A percentile compares a stretch with the other conserved stretches of the same genome.
Conservation (phyloP, 2,329 filamentous ascomycete species). For the Epicoccum nigrum region DNA sequence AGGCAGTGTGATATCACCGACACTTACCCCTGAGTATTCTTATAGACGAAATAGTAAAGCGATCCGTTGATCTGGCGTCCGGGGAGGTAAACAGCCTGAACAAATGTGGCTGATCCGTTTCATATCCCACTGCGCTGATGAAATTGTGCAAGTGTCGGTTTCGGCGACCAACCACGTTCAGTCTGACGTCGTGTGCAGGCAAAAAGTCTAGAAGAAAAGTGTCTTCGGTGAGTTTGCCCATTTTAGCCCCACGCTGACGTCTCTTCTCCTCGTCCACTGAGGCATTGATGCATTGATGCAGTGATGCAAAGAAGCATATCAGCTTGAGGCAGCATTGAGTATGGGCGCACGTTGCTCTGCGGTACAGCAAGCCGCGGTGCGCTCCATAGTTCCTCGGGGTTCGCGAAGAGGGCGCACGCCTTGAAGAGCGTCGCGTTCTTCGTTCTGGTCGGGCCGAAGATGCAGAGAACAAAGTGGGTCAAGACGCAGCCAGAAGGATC, state of each 20-base stretch:
- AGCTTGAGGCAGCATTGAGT: not conserved
- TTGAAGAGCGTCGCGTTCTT: constrained; percentile 4
- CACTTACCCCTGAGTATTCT: constrained; percentile 14
- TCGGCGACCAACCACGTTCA: constrained; percentile 3
- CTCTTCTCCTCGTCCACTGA: too few relatives aligned
- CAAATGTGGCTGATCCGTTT: constrained; percentile 15
- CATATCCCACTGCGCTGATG: constrained; percentile 8
- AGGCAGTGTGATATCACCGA: constrained; percentile 9
- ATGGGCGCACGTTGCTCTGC: constrained; percentile 1
- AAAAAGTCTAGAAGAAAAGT: not conserved
- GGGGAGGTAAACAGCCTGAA: constrained; percentile 9
- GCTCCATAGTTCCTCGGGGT: constrained; percentile 6
- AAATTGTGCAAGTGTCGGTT: constrained; percentile 14
- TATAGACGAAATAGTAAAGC: constrained; percentile 2
- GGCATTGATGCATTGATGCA: too few relatives aligned
- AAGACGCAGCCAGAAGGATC: constrained; percentile 4
- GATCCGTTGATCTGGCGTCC: constrained; percentile 17
- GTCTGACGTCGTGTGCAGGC: not conserved
- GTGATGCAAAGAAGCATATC: too few relatives aligned
- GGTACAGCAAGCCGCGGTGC: constrained; percentile 1
- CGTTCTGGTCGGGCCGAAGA: constrained; percentile 17
- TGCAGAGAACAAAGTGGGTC: constrained; percentile 15
- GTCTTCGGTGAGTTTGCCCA: not conserved
- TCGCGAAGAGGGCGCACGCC: constrained; percentile 7
- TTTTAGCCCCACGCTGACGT: not conserved